Conservation (phyloP, 139 green algal species). For the Picochlorum sp. region DNA sequence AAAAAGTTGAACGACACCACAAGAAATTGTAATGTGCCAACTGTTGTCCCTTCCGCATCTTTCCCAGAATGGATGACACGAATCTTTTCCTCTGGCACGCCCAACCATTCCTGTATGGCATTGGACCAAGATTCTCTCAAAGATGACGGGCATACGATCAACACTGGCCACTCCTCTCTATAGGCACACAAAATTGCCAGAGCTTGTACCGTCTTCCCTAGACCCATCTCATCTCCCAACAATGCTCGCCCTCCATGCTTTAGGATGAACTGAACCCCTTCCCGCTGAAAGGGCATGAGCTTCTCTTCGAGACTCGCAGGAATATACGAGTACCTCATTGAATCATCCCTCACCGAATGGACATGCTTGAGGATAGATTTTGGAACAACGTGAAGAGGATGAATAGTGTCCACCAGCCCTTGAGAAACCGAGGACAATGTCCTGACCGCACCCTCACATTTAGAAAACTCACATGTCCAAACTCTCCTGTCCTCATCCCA, state of each 20-base stretch:
- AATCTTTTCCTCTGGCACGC: conserved; percentile 32
- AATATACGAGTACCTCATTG: conserved; percentile 28
- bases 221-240: conserved; percentile 48
- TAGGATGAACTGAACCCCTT: conserved; percentile 70
- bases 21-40: conserved; percentile 23
- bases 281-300: conserved; percentile 53
- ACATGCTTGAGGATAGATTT: conserved; percentile 1
- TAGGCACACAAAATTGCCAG: conserved; percentile 57
- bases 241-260: conserved; percentile 55
- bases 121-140: conserved; percentile 64
- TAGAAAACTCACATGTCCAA: no score
- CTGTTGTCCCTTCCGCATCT: conserved; percentile 7
- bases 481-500: no score
- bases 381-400: not conserved
- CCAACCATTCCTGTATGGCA: conserved; percentile 56
- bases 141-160: conserved; percentile 69
- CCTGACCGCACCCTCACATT: no score
- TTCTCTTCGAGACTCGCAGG: conserved; percentile 28
- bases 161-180: conserved; percentile 64
- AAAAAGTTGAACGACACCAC: conserved; percentile 88
- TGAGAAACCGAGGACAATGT: no score
- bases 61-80: conserved; percentile 30
- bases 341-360: conserved; percentile 26
- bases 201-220: conserved; percentile 74
- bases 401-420: no score